Percentiles rank a stretch among this genome's conserved stretches.
Conservation (phyloP, 345 rosid species). For the Triadica sebifera region DNA sequence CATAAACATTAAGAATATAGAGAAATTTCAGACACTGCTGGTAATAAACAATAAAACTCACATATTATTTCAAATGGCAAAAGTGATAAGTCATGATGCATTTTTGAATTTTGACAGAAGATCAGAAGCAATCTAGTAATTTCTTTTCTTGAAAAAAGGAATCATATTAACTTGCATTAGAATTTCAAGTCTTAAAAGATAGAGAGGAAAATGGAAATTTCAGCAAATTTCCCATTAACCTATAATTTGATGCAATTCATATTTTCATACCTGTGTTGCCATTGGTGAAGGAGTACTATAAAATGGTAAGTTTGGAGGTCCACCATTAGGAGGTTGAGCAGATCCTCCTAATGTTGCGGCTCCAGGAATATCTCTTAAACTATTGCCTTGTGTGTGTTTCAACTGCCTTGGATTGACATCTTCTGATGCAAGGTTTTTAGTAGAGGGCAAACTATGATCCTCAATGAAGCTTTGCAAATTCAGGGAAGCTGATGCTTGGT, state of each 20-base stretch:
- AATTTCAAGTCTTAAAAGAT: neutral
- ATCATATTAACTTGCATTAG: neutral
- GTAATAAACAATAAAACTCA: neutral
- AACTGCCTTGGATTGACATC: conserved; percentile 66
- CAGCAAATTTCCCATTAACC: neutral
- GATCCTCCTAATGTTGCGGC: conserved; percentile 37
- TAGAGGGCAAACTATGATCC: conserved; percentile 48
- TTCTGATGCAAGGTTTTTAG: conserved; percentile 46
- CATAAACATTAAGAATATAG: neutral
- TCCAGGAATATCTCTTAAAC: conserved; percentile 65
- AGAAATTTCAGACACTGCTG: neutral
- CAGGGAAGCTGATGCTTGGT: conserved; percentile 44
- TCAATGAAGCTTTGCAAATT: conserved; percentile 48
- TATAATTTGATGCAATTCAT: conserved; percentile 4
- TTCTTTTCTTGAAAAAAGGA: too few species aligned
- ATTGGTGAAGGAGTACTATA: conserved; percentile 92
- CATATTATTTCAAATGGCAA: neutral
- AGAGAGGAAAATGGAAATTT: neutral
- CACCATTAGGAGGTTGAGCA: conserved; percentile 67
- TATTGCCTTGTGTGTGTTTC: conserved; percentile 66
- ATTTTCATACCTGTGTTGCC: conserved; percentile 60
- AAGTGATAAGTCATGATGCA: neutral
- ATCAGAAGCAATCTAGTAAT: conserved; percentile 5
- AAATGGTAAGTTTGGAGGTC: conserved; percentile 58
- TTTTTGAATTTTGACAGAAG: neutral